These are phyloP conservation scores for Exophiala spinifera DNA, from an alignment of 2,329 filamentous ascomycete genomes.

Conservation along the genomic window DNA sequence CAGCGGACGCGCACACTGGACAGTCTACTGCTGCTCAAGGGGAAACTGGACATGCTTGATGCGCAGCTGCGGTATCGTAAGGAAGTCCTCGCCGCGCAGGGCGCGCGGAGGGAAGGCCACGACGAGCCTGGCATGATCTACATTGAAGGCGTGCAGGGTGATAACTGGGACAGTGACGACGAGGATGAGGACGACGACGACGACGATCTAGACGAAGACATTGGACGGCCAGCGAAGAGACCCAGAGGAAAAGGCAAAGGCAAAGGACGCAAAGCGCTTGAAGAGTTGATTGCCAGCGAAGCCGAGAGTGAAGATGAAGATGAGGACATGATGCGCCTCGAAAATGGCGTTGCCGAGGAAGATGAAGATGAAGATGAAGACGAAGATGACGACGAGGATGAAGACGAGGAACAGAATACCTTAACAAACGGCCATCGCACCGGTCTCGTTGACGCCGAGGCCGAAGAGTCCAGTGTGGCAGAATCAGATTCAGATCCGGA, in stretches of 20 bases:
- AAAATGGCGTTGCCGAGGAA: conserved; percentile 49
- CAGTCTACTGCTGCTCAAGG: conserved; percentile 82
- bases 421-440: no score
- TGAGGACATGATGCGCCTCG: conserved; percentile 18
- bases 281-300: conserved; percentile 20
- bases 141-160: conserved; percentile 83
- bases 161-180: conserved; percentile 46
- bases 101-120: conserved; percentile 58
- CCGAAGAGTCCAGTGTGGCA: conserved; percentile 29
- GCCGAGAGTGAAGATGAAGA: conserved; percentile 11
- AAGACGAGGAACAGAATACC: conserved; percentile 42
- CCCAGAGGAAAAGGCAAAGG: neutral
- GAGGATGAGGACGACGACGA: conserved; percentile 30
- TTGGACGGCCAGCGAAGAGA: neutral
- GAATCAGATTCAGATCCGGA: conserved; percentile 24
- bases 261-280: conserved; percentile 30
- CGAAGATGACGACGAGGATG: conserved; percentile 40
- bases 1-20: conserved; percentile 80
- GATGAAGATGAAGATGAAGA: conserved; percentile 54
- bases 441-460: conserved; percentile 29
- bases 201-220: conserved; percentile 37
- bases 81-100: conserved; percentile 55
- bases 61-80: conserved; percentile 80
- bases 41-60: conserved; percentile 90
- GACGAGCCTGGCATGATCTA: conserved; percentile 63